phyloP scores from a whole-genome alignment of 177 flowering plant genomes.

The Tripterygium wilfordii region DNA sequence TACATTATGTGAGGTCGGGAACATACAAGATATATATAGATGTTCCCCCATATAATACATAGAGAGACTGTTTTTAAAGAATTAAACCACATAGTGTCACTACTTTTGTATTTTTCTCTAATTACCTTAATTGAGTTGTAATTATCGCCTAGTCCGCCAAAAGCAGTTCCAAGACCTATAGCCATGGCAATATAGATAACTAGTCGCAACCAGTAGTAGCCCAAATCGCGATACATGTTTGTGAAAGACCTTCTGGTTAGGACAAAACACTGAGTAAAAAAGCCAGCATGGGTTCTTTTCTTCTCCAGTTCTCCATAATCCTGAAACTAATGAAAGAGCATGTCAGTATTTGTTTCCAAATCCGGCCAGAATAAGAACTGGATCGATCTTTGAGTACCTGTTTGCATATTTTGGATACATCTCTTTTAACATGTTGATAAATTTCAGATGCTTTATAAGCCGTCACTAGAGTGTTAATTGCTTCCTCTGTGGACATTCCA shows the following conservation, averaged over 20 bases:
- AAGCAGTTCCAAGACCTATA: slow-evolving; percentile 42
- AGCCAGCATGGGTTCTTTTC: slow-evolving; percentile 28
- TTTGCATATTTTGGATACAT: slow-evolving; percentile 20
- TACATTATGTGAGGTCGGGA: too few species aligned
- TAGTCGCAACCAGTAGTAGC: slow-evolving; percentile 60
- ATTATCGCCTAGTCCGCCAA: slow-evolving; percentile 23
- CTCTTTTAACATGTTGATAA: slow-evolving; percentile 20
- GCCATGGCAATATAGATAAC: slow-evolving; percentile 29
- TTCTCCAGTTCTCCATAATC: slow-evolving; percentile 13
- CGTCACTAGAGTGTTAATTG: slow-evolving; percentile 23
- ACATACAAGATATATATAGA: too few species aligned
- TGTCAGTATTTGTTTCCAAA: too few species aligned
- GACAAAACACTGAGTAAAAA: slow-evolving; percentile 32
- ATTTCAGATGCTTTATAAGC: slow-evolving; percentile 36
- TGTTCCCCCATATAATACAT: too few species aligned
- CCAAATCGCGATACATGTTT: slow-evolving; percentile 55
- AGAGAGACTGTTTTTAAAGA: too few species aligned
- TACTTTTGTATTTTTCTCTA: neutral
- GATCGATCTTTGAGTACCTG: slow-evolving; percentile 18
- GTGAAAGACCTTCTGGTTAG: slow-evolving; percentile 49
- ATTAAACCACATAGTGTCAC: neutral
- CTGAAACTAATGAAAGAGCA: too few species aligned
- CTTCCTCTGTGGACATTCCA: slow-evolving; percentile 29
- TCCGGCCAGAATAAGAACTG: neutral
- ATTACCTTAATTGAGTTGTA: slow-evolving; percentile 38